Conservation (phyloP, 805 yeast species). For the Starmerella etchellsii region DNA sequence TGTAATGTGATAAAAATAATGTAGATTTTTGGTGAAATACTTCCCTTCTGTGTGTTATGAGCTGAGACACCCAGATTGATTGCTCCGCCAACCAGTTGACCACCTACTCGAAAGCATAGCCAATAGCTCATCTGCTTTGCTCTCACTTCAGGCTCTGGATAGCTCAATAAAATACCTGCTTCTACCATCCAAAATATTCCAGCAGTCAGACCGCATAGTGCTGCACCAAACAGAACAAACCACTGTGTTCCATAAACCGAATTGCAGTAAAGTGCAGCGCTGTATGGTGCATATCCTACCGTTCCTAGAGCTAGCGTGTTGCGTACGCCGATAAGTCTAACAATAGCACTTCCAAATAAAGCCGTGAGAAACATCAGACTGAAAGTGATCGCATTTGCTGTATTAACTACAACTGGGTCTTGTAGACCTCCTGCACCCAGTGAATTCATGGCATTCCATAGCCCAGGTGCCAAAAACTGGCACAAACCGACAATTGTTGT, state of each 20-base stretch:
- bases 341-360: conserved; percentile 12
- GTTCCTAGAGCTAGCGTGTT: conserved; percentile 16
- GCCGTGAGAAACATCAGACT: conserved; percentile 18
- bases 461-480: conserved; percentile 21
- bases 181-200: conserved; percentile 22
- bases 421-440: conserved; percentile 20
- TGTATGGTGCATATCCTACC: conserved; percentile 20
- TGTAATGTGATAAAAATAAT: conserved; percentile 19
- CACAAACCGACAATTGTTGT: conserved; percentile 16
- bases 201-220: conserved; percentile 21
- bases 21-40: conserved; percentile 11
- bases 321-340: conserved; percentile 15
- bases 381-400: conserved; percentile 18
- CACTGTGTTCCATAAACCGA: conserved; percentile 18
- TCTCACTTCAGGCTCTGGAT: conserved; percentile 19
- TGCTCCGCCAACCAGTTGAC: conserved; percentile 21
- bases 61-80: conserved; percentile 19
- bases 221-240: conserved; percentile 19
- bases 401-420: conserved; percentile 18
- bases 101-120: conserved; percentile 17
- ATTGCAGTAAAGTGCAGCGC: conserved; percentile 20
- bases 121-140: conserved; percentile 20
- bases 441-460: conserved; percentile 21
- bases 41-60: conserved; percentile 8
- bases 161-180: conserved; percentile 20